Evolutionary conservation across 306 rosid genomes (phyloP), one percentile per base, ranked within the genome.

Genomic region (Cicer pinnatifidum): DNA sequence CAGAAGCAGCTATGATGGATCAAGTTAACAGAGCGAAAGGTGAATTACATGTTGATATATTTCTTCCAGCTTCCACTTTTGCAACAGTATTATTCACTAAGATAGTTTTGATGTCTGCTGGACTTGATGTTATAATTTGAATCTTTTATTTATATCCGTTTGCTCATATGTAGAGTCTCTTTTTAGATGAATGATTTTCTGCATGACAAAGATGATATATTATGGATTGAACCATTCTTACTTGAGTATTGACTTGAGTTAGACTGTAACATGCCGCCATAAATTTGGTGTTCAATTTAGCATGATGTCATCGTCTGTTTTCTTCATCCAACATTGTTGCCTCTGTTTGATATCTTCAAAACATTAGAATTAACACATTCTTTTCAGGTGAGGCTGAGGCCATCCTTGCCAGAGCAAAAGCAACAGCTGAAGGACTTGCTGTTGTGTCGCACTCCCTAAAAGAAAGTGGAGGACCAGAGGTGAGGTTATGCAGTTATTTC

Each of bases 321-420:
- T 40, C 43, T 71, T 52, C 59, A 45, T 71, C 69, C 65, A 9
- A 10, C 64, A 41, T 43, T 68, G 61, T 20, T 44, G 41, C 75
- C 62, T 69, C 15, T 50, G 2, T 28, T 44, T 71, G 81, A 72
- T 71, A 71, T 76, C 52, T 78, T 59, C 23, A 46, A 33, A 57
- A 50, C 67, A 68, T 53, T 79, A 48, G 73, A 71, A 76, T 46
- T 33, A 51, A 19, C 61, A 19, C 44, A 11, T 73, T 64, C 69
- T 73, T 80, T 67, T 58, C 87, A 94, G 99, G 99, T 79, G 99
- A 94, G 84, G 98, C 98, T 19, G 93, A 93, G 77, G 96, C 98
- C 57, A 90, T 93, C 83, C 89, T 94, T 69, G 95, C 97, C 33
- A 94, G 73, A 85, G 95, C 99, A 33, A 87, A 65, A 86, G 99